Evolutionary conservation across 441 rosid species (phyloP), one percentile per base, ranked within the genome.

Genomic region (Pelargonium fulgidum): DNA sequence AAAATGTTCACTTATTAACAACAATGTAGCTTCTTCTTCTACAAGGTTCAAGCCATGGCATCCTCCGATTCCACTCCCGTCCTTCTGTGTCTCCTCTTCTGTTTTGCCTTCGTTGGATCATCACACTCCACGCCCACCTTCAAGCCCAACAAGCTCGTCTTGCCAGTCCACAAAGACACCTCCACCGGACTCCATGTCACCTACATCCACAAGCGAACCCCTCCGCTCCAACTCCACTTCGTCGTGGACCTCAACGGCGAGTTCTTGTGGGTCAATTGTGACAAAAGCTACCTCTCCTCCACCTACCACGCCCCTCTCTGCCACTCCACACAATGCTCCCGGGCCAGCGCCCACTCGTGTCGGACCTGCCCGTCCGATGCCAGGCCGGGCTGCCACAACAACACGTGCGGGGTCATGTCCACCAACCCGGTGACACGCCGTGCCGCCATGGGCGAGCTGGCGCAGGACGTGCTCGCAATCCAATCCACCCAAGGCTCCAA

Each of bases 381-480:
- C 0, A 29, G 80, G 64, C 84, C 86, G 2, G 87, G 87, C 5
- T 84, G 87, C 75, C 84, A 80, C 58, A 85, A 83, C 72, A 72
- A 78, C 73, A 77, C 91, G 1, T 87, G 91, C 67, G 73, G 77
- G 8, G 13, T 76, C 6, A n/a, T 73, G 74, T 39, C 80, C 1
- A 2, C 1, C 44, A 82, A 79, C 68, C 83, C 80, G 1, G 41
- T 77, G 39, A 65, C 81, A 0, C 56, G 67, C 41, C 76, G 56
- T 12, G 16, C 17, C 0, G 76, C 77, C 44, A 72, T 71, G 52
- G 73, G 73, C 1, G 85, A 75, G 73, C 81, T 82, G 26, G 79
- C 79, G 1, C 72, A 74, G 66, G 85, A 81, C 33, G 68, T 75
- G 56, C 70, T 81, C 62, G 61, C 79, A 1, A 39, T 76, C 58